Base-by-base conservation (phyloP, 1,284 basidiomycete species). In the Spongiforma sp. region DNA sequence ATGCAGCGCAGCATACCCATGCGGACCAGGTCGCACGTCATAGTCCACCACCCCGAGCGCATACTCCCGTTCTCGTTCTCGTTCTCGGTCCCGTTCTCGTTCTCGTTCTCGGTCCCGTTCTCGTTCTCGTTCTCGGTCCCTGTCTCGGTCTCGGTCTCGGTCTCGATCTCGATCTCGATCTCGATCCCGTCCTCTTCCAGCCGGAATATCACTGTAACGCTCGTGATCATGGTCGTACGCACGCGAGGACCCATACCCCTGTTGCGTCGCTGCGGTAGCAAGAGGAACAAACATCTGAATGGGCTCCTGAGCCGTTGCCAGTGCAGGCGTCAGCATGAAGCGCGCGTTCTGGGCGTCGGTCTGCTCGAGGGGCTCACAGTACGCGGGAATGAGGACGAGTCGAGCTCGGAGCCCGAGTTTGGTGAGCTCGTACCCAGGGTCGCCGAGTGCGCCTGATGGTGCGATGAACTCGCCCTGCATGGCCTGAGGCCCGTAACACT, bases 11-110 rank as follows among this genome's bases (percentile, higher is more conserved):
- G 73, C 71, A 21, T 73, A 72, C 17, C 73, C 71, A 2, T 67
- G 61, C 10, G 67, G 73, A 53, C 71, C 71, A n/a, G 65, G 37
- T 21, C 71, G 69, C 21, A 15, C 37, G 36, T 75, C 71, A 33
- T 75, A 75, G 36, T 72, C 73, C 1, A 72, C 62, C 11, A 72
- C 69, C 3, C 72, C 73, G 12, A 72, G 69, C n/a, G 30, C 67
- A 11, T 67, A 73, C 57, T 69, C 67, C 1, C 66, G 57, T 12
- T 68, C 69, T 9, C 62, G 57, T 4, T 43, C 64, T 30, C 62
- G 14, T 26, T 32, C 52, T 21, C 32, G 17, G 14, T 32, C 50
- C 28, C 50, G 4, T 30, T 52, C 50, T 11, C 43, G n/a, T 24
- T 46, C 36, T 50, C 57, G 19, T 30, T 57, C 43, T 24, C 43